Percentiles rank a stretch among this genome's conserved stretches.
phyloP scores from a whole-genome alignment of 108 stramenopile genomes.

The Aurantiochytrium sp. region DNA sequence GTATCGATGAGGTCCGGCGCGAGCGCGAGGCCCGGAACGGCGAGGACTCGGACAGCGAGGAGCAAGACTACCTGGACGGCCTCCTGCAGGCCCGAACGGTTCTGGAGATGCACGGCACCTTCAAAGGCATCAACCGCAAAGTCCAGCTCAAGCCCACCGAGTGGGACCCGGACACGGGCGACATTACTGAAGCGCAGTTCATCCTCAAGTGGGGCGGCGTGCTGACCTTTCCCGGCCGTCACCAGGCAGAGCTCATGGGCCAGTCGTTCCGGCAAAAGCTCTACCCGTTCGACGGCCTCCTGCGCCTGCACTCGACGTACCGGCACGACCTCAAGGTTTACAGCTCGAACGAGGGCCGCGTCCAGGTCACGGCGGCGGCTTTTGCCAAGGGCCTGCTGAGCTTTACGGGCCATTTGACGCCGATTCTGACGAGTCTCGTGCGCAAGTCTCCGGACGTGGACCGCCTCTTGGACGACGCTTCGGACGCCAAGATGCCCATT shows the following conservation, averaged over 20 bases:
- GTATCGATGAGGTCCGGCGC: constrained; percentile 53
- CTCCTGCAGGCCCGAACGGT: constrained; percentile 78
- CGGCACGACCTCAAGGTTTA: constrained; percentile 98
- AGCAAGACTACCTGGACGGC: constrained; percentile 57
- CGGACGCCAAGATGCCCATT: neutral
- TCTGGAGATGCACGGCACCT: constrained; percentile 76
- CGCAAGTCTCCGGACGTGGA: constrained; percentile 78
- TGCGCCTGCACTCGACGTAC: constrained; percentile 94
- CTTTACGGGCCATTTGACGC: constrained; percentile 92
- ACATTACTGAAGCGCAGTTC: constrained; percentile 66
- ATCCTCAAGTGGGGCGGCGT: constrained; percentile 99
- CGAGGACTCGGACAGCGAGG: constrained; percentile 44
- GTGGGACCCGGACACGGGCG: constrained; percentile 12
- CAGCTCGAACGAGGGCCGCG: constrained; percentile 92
- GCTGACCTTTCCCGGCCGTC: constrained; percentile 81
- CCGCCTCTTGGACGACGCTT: neutral
- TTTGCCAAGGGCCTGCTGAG: constrained; percentile 91
- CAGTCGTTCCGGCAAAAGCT: constrained; percentile 74
- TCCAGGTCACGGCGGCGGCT: constrained; percentile 97
- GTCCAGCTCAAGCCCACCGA: constrained; percentile 88
- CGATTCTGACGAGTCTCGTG: constrained; percentile 91
- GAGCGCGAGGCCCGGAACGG: constrained; percentile 44
- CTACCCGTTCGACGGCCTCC: constrained; percentile 85
- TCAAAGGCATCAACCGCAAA: constrained; percentile 91
- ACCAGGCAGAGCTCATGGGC: constrained; percentile 86